Percentiles rank a stretch among this genome's conserved stretches.
phyloP scores from a whole-genome alignment of 1,284 basidiomycete genomes.

The Malassezia dermatis region DNA sequence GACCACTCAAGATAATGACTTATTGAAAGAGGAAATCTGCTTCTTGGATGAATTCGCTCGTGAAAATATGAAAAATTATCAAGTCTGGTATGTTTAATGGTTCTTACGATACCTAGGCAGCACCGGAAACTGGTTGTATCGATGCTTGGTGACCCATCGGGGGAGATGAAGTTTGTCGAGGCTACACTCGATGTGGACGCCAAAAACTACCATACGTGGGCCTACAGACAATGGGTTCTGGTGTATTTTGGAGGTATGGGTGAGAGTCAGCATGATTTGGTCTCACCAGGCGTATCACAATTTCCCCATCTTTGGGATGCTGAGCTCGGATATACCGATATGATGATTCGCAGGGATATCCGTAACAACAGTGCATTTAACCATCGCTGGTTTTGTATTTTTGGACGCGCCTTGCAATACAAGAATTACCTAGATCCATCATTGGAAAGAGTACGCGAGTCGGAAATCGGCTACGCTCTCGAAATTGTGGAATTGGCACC shows the following conservation, averaged over 20 bases:
- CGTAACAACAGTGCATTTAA: slow-evolving; percentile 98
- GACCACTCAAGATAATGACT: not conserved
- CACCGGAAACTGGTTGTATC: slow-evolving; percentile 31
- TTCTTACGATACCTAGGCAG: slow-evolving; percentile 21
- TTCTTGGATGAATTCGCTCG: slow-evolving; percentile 34
- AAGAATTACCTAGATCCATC: not conserved
- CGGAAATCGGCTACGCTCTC: slow-evolving; percentile 59
- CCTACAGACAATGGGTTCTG: slow-evolving; percentile 41
- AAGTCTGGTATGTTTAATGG: slow-evolving; percentile 29
- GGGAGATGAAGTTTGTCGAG: slow-evolving; percentile 29
- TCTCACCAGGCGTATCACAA: slow-evolving; percentile 8
- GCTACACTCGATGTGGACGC: slow-evolving; percentile 25
- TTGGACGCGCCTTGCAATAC: slow-evolving; percentile 38
- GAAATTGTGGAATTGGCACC: slow-evolving; percentile 20
- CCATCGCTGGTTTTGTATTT: slow-evolving; percentile 88
- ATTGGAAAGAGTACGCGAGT: slow-evolving; percentile 51
- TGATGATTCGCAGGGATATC: slow-evolving; percentile 65
- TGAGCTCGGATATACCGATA: slow-evolving; percentile 68
- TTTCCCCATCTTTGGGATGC: slow-evolving; percentile 58
- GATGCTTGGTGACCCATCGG: slow-evolving; percentile 23
- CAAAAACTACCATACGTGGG: slow-evolving; percentile 48
- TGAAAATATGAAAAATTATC: slow-evolving; percentile 43
- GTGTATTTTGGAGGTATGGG: slow-evolving; percentile 33
- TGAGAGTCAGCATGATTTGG: not conserved
- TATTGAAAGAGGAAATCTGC: slow-evolving; percentile 23